A percentile compares a stretch with the other conserved stretches of the same genome.
phyloP scores from a whole-genome alignment of 192 early-diverging fungal species.

The Phycomyces nitens region DNA sequence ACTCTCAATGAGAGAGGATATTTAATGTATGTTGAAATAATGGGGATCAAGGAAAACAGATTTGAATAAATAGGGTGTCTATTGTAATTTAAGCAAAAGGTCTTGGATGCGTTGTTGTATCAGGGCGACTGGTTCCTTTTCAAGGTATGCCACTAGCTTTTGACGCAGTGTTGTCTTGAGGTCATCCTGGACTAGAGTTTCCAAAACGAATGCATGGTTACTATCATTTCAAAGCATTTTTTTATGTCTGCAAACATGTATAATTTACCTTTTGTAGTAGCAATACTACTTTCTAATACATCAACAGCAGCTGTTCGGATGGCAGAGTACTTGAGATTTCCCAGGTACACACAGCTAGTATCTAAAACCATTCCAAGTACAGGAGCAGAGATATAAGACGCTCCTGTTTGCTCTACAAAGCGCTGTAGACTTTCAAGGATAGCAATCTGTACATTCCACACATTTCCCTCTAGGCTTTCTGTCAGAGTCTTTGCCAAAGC shows the following conservation, averaged over 20 bases:
- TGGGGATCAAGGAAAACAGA: too few species aligned
- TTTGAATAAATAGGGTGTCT: background rate
- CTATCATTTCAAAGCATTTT: background rate
- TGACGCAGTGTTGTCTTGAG: background rate
- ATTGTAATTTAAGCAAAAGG: constrained; percentile 3
- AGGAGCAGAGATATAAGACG: background rate
- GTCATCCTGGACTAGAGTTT: constrained; percentile 5
- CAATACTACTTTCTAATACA: constrained; percentile 18
- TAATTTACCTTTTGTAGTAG: constrained; percentile 4
- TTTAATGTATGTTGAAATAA: background rate
- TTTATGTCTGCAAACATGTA: background rate
- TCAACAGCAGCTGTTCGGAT: constrained; percentile 58
- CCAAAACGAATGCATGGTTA: background rate
- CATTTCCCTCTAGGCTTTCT: constrained; percentile 53
- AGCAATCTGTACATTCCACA: constrained; percentile 82
- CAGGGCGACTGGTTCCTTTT: constrained; percentile 13
- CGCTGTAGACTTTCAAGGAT: constrained; percentile 63
- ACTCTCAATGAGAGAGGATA: background rate
- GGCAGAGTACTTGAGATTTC: constrained; percentile 62
- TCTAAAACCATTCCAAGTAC: constrained; percentile 13
- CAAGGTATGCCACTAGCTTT: background rate
- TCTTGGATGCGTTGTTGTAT: constrained; percentile 10
- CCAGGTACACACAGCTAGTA: constrained; percentile 39
- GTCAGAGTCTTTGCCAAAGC: constrained; percentile 44
- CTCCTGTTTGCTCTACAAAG: constrained; percentile 40